phyloP scores from a whole-genome alignment of 1,284 basidiomycete genomes.

The Sporisorium iseilematis-ciliati region DNA sequence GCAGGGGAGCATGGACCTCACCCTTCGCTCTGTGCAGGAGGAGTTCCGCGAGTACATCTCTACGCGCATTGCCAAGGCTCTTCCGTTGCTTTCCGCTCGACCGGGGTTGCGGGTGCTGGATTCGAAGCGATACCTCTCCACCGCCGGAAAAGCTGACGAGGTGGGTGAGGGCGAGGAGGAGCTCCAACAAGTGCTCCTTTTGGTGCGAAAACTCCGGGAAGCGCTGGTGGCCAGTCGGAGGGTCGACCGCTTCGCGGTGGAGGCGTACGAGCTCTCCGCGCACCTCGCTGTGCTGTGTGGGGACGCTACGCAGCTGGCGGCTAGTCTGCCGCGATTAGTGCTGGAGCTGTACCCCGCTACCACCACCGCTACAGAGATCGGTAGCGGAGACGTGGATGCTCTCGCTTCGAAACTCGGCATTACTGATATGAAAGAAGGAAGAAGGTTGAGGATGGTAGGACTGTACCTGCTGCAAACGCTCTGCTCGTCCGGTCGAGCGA shows the following conservation, averaged over 20 bases:
- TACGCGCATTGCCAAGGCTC: constrained; percentile 11
- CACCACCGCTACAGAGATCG: not conserved
- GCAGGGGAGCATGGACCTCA: constrained; percentile 42
- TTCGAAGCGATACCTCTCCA: constrained; percentile 7
- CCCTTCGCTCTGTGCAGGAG: constrained; percentile 13
- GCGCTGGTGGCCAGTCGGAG: constrained; percentile 33
- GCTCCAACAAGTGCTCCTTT: constrained; percentile 35
- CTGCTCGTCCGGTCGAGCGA: constrained; percentile 32
- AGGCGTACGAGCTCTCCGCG: constrained; percentile 40
- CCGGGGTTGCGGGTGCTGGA: constrained; percentile 9
- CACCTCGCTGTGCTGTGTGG: constrained; percentile 21
- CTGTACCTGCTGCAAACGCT: constrained; percentile 33
- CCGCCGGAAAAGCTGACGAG: not conserved
- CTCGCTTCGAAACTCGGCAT: not conserved
- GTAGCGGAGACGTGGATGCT: not conserved
- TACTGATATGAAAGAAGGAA: not conserved
- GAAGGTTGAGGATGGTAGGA: constrained; percentile 5
- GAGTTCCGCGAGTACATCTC: constrained; percentile 48
- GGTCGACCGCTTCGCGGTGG: constrained; percentile 35
- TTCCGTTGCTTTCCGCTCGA: not conserved
- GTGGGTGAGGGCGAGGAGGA: constrained; percentile 23
- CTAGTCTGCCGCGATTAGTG: constrained; percentile 33
- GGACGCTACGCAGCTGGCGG: constrained; percentile 28
- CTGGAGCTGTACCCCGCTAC: constrained; percentile 25
- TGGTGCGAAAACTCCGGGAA: constrained; percentile 45